Evolutionary conservation across 805 yeast species (phyloP).

Genomic region (Pichia cephalocereana): DNA sequence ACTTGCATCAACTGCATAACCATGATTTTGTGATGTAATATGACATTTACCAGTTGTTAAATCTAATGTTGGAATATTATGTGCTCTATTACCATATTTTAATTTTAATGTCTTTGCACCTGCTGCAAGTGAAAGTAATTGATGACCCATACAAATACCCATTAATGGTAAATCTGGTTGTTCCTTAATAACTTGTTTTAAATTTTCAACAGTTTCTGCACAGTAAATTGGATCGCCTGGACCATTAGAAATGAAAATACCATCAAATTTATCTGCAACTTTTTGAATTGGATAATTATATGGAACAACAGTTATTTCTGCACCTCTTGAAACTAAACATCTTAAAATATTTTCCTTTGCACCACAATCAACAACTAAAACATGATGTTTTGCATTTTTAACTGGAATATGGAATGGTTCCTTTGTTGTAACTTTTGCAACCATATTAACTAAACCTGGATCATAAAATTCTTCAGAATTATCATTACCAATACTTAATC

Average conservation of each 20-base stretch:
- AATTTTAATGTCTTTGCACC: constrained; percentile 90
- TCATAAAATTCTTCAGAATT: constrained; percentile 84
- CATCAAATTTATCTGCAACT: constrained; percentile 88
- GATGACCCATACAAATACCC: constrained; percentile 98
- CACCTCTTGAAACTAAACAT: constrained; percentile 90
- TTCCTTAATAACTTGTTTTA: constrained; percentile 58
- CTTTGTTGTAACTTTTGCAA: constrained; percentile 89
- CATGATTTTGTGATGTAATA: constrained; percentile 98
- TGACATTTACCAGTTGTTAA: constrained; percentile 87
- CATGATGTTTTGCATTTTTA: constrained; percentile 53
- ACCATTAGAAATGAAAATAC: constrained; percentile 89
- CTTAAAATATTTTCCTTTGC: constrained; percentile 96
- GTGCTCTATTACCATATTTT: constrained; percentile 98
- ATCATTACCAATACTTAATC: constrained; percentile 82
- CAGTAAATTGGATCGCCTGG: constrained; percentile 98
- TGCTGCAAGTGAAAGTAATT: constrained; percentile 85
- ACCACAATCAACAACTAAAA: constrained; percentile 96
- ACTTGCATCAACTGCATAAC: constrained; percentile 85
- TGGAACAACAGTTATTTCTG: constrained; percentile 93
- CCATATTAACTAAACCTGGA: constrained; percentile 84
- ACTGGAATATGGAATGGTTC: constrained; percentile 86
- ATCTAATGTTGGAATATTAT: constrained; percentile 94
- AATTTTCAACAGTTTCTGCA: constrained; percentile 62
- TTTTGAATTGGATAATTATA: constrained; percentile 89
- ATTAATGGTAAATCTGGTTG: constrained; percentile 75